Percentiles rank a stretch among this genome's conserved stretches.
Conservation (phyloP, 164 flowering plant species). For the Hamamelis virginiana region DNA sequence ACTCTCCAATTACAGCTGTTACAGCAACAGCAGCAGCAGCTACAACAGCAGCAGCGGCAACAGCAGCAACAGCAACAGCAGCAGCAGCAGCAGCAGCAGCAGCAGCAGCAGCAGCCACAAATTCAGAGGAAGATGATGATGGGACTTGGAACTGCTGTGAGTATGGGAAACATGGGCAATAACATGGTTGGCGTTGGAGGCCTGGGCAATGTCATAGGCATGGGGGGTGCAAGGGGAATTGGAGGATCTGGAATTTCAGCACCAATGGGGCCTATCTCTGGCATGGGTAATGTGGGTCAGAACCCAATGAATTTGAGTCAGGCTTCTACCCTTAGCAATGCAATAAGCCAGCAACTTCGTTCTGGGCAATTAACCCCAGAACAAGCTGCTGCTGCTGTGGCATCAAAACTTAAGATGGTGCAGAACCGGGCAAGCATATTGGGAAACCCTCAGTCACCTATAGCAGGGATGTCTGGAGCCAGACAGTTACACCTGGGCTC, state of each 20-base stretch:
- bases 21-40: conserved; percentile 63
- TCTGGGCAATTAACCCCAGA: conserved; percentile 32
- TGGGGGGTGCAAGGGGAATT: conserved; percentile 66
- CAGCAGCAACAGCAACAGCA: neutral
- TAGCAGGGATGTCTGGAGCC: conserved; percentile 59
- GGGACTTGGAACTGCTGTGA: conserved; percentile 58
- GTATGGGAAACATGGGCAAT: conserved; percentile 64
- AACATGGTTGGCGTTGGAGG: conserved; percentile 68
- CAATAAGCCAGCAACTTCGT: conserved; percentile 57
- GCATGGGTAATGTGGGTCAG: conserved; percentile 61
- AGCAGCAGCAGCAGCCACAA: conserved; percentile 43
- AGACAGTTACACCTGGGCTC: conserved; percentile 68
- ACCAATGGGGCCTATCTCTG: conserved; percentile 56
- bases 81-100: conserved; percentile 28
- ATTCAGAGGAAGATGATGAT: conserved; percentile 71
- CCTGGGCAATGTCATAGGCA: conserved; percentile 55
- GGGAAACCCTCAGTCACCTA: conserved; percentile 46
- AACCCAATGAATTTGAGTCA: conserved; percentile 54
- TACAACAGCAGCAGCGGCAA: conserved; percentile 37
- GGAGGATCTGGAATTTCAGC: conserved; percentile 65
- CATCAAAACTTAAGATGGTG: conserved; percentile 42
- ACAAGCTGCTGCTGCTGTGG: conserved; percentile 39
- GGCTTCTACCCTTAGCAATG: conserved; percentile 41
- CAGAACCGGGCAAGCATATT: conserved; percentile 47
- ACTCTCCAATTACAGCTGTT: conserved; percentile 57